A percentile compares a stretch with the other conserved stretches of the same genome.
phyloP scores from a whole-genome alignment of 352 stramenopile genomes.

The Globisporangium echinulatum region DNA sequence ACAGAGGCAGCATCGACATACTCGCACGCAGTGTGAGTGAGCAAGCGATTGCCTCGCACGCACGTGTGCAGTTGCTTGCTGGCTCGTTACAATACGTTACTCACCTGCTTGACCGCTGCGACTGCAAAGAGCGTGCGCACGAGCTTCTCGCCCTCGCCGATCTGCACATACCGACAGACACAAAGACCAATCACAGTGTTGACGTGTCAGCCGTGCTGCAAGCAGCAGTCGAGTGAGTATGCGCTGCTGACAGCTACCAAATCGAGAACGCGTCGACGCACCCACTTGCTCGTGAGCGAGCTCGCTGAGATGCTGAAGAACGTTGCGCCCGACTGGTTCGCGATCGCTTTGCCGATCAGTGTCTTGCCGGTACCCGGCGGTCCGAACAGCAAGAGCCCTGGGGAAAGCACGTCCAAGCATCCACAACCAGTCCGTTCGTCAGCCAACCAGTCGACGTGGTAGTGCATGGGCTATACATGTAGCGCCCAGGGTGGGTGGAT shows the following conservation, averaged over 20 bases:
- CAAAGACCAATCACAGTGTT: too few species aligned
- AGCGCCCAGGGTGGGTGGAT: too few species aligned
- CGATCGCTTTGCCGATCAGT: constrained; percentile 99
- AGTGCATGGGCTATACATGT: background rate
- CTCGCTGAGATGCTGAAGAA: constrained; percentile 99
- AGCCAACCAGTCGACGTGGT: background rate
- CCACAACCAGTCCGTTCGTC: background rate
- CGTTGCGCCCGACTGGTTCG: constrained; percentile 94
- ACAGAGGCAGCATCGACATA: too few species aligned
- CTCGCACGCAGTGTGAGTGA: too few species aligned
- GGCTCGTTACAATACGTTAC: background rate
- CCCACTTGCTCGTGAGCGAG: constrained; percentile 99
- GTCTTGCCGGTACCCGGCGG: constrained; percentile 96
- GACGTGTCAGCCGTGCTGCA: too few species aligned
- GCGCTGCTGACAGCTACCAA: background rate
- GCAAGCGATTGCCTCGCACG: too few species aligned
- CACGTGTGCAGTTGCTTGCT: too few species aligned
- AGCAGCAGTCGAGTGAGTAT: too few species aligned
- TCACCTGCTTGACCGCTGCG: constrained; percentile 86
- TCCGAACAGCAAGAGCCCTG: constrained; percentile 92
- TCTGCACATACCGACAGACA: constrained; percentile 31
- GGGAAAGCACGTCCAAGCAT: too few species aligned
- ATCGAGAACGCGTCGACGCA: constrained; percentile 9
- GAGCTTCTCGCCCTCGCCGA: constrained; percentile 98
- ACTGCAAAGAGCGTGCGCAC: constrained; percentile 97